Evolutionary conservation across 805 yeast genomes (phyloP).

Genomic region (Yamadazyma paraphyllophila): DNA sequence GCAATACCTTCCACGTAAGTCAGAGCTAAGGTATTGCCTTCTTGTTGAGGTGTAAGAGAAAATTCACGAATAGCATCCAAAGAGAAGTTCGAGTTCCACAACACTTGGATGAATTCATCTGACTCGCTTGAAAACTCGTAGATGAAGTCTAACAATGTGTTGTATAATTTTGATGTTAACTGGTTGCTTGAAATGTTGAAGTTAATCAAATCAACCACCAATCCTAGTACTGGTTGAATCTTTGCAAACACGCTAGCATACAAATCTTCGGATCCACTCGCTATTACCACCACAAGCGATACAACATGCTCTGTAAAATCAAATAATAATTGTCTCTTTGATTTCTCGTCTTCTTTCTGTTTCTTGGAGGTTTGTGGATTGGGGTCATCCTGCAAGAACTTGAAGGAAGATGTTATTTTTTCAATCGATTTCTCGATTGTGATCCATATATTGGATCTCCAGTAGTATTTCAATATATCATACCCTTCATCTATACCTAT

Average conservation of each 20-base stretch:
- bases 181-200: constrained; percentile 32
- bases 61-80: constrained; percentile 6
- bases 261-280: constrained; percentile 56
- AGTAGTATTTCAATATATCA: constrained; percentile 67
- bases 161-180: constrained; percentile 43
- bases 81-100: constrained; percentile 20
- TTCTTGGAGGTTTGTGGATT: constrained; percentile 15
- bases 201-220: constrained; percentile 35
- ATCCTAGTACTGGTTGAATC: constrained; percentile 37
- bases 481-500: constrained; percentile 85
- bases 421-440: constrained; percentile 50
- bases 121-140: constrained; percentile 64
- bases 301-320: constrained; percentile 73
- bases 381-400: constrained; percentile 30
- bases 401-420: constrained; percentile 50
- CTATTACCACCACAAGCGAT: constrained; percentile 64
- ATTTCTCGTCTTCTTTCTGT: constrained; percentile 32
- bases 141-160: constrained; percentile 53
- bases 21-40: constrained; percentile 22
- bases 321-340: constrained; percentile 49
- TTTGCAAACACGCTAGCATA: constrained; percentile 46
- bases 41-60: constrained; percentile 12
- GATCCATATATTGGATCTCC: constrained; percentile 79
- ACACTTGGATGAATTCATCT: constrained; percentile 44
- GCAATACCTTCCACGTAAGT: constrained; percentile 18